Percentiles rank a stretch among this genome's conserved stretches.
Evolutionary conservation across 2,329 filamentous ascomycete genomes (phyloP).

Genomic region (Calonectria pteridis): DNA sequence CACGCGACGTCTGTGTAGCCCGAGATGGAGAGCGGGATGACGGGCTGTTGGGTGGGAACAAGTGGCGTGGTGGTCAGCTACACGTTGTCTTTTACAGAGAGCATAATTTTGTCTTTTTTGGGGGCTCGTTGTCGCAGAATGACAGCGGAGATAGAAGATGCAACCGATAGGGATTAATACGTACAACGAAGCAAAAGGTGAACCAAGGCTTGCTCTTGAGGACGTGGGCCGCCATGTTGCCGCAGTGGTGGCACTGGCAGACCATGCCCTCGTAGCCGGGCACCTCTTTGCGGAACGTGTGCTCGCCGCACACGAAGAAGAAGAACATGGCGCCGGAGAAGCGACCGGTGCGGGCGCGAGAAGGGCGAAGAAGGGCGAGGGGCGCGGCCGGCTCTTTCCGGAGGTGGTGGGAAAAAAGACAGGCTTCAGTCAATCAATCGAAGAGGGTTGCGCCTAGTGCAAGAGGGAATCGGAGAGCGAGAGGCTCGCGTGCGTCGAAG

Average conservation of each 20-base stretch:
- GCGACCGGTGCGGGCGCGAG: background rate
- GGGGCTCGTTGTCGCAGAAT: background rate
- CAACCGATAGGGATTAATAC: slow-evolving; percentile 41
- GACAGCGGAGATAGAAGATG: background rate
- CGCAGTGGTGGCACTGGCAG: slow-evolving; percentile 76
- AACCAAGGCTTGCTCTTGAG: slow-evolving; percentile 79
- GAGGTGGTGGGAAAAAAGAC: background rate
- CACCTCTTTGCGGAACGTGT: slow-evolving; percentile 71
- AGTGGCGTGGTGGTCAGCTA: slow-evolving; percentile 32
- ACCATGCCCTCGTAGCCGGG: slow-evolving; percentile 72
- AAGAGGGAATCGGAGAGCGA: background rate
- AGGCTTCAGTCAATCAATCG: background rate
- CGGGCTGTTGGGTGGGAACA: slow-evolving; percentile 60
- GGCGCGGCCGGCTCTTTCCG: background rate
- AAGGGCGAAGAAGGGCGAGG: background rate
- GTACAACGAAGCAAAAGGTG: slow-evolving; percentile 81
- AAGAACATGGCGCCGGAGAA: slow-evolving; percentile 64
- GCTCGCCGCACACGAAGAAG: slow-evolving; percentile 72
- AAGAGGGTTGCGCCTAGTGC: background rate
- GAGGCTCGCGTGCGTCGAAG: background rate
- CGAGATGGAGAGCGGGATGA: slow-evolving; percentile 77
- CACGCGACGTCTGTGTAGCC: slow-evolving; percentile 79
- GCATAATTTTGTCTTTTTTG: background rate
- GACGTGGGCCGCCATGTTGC: slow-evolving; percentile 72
- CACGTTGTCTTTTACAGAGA: background rate